A percentile compares a stretch with the other conserved stretches of the same genome.
Conservation (phyloP, 805 yeast species). For the Suhomyces kilbournensis region DNA sequence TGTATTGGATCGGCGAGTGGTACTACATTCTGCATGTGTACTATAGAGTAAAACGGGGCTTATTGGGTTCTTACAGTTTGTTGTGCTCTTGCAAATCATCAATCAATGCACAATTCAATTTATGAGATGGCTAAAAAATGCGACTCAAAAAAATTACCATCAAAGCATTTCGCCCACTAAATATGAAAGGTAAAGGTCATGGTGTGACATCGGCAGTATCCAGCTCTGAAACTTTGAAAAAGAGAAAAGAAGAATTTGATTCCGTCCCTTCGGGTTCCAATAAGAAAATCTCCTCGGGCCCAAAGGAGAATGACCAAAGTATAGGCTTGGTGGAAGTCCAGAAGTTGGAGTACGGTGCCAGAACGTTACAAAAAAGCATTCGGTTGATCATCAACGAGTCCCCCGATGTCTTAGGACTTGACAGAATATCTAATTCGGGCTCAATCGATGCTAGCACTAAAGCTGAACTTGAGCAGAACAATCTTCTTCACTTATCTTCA, state of each 20-base stretch:
- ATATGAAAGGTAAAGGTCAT: slow-evolving; percentile 1
- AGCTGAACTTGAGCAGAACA: slow-evolving; percentile 50
- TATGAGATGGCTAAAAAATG: neutral
- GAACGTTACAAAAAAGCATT: slow-evolving; percentile 20
- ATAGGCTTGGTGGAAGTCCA: slow-evolving; percentile 30
- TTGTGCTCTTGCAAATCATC: neutral
- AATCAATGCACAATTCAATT: neutral
- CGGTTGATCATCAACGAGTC: slow-evolving; percentile 38
- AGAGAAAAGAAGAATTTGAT: neutral
- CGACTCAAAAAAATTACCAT: neutral
- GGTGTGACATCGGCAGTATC: slow-evolving; percentile 3
- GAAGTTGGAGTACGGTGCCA: slow-evolving; percentile 38
- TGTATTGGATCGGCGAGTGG: neutral
- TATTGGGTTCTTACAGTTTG: neutral
- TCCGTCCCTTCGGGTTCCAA: neutral
- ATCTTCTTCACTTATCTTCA: slow-evolving; percentile 58
- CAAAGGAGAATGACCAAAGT: neutral
- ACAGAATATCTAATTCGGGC: slow-evolving; percentile 26
- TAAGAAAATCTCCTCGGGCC: neutral
- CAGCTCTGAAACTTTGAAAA: neutral
- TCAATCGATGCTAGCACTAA: slow-evolving; percentile 41
- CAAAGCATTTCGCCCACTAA: neutral
- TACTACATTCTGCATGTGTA: too few relatives aligned
- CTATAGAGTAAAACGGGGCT: neutral
- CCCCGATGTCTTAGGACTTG: slow-evolving; percentile 49